phyloP scores from a whole-genome alignment of 192 early-diverging fungal species.

The Fimicolochytrium jonesii region DNA sequence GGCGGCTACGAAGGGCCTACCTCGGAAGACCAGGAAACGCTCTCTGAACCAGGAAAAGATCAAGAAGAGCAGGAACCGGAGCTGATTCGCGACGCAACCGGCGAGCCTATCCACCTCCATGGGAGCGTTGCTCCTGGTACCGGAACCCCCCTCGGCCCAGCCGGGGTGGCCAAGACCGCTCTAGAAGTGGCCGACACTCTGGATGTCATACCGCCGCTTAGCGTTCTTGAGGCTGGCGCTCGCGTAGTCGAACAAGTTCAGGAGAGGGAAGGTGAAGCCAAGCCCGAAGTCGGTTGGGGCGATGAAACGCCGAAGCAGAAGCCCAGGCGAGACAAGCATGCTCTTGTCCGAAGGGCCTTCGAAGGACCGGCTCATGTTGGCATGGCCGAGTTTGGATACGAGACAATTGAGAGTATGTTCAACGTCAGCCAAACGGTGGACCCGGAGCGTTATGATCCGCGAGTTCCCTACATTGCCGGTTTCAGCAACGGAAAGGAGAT shows the following conservation, averaged over 20 bases:
- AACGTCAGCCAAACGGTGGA: conserved; percentile 19
- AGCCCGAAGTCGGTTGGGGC: not conserved
- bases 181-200: not conserved
- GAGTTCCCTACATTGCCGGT: conserved; percentile 24
- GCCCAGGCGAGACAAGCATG: no score
- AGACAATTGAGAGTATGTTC: no score
- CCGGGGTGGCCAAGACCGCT: conserved; percentile 2
- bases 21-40: no score
- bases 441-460: conserved; percentile 6
- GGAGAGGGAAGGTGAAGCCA: no score
- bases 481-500: conserved; percentile 24
- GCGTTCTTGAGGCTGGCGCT: not conserved
- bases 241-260: not conserved
- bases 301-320: not conserved
- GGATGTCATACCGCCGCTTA: not conserved
- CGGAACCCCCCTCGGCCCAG: not conserved
- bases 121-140: conserved; percentile 5
- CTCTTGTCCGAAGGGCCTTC: no score
- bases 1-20: no score
- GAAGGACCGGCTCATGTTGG: no score
- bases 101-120: not conserved
- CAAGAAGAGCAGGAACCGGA: not conserved
- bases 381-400: no score
- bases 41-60: no score
- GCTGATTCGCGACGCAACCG: conserved; percentile 6